Evolutionary conservation across 2,329 filamentous ascomycete species (phyloP), one percentile per base, ranked within the genome.

Genomic region (Aspergillus brunneoviolaceus): DNA sequence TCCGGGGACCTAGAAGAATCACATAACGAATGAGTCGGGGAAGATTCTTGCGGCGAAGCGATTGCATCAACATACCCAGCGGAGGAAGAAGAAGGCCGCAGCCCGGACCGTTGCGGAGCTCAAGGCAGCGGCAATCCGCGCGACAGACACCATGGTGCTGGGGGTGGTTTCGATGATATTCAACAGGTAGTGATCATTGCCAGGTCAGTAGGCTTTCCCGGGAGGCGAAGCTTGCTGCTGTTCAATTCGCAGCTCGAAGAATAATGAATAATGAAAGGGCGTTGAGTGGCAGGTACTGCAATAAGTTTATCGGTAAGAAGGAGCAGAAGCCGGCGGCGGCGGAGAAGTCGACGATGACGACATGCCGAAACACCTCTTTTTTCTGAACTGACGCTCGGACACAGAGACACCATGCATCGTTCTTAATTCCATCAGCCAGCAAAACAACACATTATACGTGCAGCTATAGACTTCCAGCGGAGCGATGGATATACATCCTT

Each of bases 81-180:
- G 72, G 21, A 81, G 69, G 63, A 80, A 80, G 35, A 75, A 58
- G 62, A 77, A 79, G 53, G 73, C 66, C 2, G 68, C 60, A 16
- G 79, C 45, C 49, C 78, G 71, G 53, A 77, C 64, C 35, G 73
- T 58, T 12, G 69, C 61, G 10, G 79, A 80, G 67, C 72, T 79
- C 31, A 69, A 66, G n/a, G 69, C 70, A 19, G 72, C 71, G 29
- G 69, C 65, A 50, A 70, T 62, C n/a, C 70, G 71, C 62, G 64
- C 71, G 29, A 72, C 59, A 33, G 69, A 72, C 47, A 63, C 68
- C 76, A 79, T 78, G 53, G 47, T 59, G 59, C 19, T 51, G 53
- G 29, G 33, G 19, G n/a, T 29, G 39, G 6, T 47, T 27, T 31
- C 49, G 33, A 23, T 21, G 33, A 27, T 9, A 33, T 35, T 31